These are phyloP conservation scores for Scheffersomyces stipitis DNA, from an alignment of 805 yeast genomes.

Conservation along the genomic window DNA sequence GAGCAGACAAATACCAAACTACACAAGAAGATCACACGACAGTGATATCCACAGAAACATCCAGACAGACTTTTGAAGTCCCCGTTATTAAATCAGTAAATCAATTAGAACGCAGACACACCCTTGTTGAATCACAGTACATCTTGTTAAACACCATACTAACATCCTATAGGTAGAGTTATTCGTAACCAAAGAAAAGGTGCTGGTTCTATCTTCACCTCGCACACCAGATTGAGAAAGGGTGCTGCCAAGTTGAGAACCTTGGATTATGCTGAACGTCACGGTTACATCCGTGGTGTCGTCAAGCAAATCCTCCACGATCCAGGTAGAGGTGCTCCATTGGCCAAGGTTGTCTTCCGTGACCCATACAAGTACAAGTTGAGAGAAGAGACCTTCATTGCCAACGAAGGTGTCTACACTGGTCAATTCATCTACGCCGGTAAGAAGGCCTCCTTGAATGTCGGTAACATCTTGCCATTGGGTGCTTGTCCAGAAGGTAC, in stretches of 20 bases:
- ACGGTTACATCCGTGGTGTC: slow-evolving; percentile 99
- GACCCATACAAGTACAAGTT: slow-evolving; percentile 98
- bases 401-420: slow-evolving; percentile 99
- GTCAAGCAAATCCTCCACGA: slow-evolving; percentile 99
- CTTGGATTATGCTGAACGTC: slow-evolving; percentile 98
- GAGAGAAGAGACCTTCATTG: slow-evolving; percentile 98
- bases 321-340: slow-evolving; percentile 99
- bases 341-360: slow-evolving; percentile 95
- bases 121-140: too few relatives aligned
- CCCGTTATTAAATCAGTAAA: too few relatives aligned
- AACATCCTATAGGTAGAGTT: slow-evolving; percentile 78
- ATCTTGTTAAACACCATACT: too few relatives aligned
- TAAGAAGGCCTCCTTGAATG: slow-evolving; percentile 94
- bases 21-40: too few relatives aligned
- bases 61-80: too few relatives aligned
- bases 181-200: slow-evolving; percentile 99
- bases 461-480: slow-evolving; percentile 96
- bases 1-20: too few relatives aligned
- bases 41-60: too few relatives aligned
- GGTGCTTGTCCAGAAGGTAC: slow-evolving; percentile 99
- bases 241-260: slow-evolving; percentile 99
- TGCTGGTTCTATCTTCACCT: slow-evolving; percentile 99
- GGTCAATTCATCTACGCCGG: slow-evolving; percentile 99
- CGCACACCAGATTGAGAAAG: slow-evolving; percentile 99
- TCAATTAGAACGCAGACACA: too few relatives aligned